These are phyloP conservation scores for Fusarium circinatum DNA, from an alignment of 2,329 filamentous ascomycete species.

Conservation along the genomic window DNA sequence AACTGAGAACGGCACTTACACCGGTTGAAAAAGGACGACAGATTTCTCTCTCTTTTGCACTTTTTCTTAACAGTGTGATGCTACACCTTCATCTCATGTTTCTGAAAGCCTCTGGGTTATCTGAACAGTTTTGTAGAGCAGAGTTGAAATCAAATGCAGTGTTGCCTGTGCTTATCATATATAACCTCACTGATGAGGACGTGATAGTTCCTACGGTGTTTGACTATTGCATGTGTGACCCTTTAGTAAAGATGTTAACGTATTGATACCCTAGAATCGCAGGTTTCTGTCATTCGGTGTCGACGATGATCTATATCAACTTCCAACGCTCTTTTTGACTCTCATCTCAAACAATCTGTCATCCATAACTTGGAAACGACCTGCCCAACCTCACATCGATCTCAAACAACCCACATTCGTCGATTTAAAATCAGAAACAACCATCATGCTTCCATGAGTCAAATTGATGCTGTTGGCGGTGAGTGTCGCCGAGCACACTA, in stretches of 20 bases:
- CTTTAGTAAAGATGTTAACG: accelerated
- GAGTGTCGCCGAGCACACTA: neutral
- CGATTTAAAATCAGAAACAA: neutral
- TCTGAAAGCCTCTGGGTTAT: no score
- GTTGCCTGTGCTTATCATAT: neutral
- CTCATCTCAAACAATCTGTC: neutral
- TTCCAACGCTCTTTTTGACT: neutral
- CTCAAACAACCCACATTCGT: neutral
- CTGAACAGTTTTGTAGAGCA: no score
- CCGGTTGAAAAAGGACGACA: neutral
- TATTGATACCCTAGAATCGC: neutral
- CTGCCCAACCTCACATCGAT: neutral
- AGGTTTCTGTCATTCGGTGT: neutral
- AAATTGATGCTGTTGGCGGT: neutral
- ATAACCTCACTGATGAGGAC: neutral
- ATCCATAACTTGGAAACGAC: neutral
- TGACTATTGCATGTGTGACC: neutral
- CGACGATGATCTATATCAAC: neutral
- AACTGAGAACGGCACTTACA: neutral
- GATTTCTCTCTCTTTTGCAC: no score
- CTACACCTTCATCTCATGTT: no score
- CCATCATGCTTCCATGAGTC: neutral
- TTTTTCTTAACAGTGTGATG: neutral
- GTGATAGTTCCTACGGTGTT: neutral
- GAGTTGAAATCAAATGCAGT: neutral